A percentile compares a stretch with the other conserved stretches of the same genome.
Evolutionary conservation across 2,329 filamentous ascomycete genomes (phyloP).

Genomic region (Aureobasidium pullulans): DNA sequence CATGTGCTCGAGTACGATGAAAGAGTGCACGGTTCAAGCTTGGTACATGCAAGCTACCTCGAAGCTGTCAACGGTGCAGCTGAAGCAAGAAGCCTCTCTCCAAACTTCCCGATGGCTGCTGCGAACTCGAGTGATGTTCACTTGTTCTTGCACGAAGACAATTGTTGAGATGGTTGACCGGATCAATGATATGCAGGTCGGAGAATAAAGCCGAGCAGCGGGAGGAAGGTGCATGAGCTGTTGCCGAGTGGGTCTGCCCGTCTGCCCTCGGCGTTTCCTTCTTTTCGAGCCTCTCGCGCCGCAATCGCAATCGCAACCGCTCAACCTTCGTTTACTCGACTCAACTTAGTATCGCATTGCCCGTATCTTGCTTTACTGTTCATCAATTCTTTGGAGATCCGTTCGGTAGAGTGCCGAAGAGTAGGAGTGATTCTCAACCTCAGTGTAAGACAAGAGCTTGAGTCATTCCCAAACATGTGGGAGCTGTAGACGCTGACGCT

Average conservation of each 20-base stretch:
- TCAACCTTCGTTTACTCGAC: background rate
- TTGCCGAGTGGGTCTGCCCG: constrained; percentile 2
- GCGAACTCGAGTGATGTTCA: background rate
- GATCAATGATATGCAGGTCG: background rate
- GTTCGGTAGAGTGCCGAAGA: background rate
- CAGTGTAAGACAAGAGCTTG: constrained; percentile 1
- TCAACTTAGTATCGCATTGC: constrained; percentile 5
- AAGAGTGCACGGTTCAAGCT: background rate
- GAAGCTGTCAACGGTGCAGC: background rate
- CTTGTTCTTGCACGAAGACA: background rate
- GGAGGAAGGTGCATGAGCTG: background rate
- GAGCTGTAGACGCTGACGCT: constrained; percentile 8
- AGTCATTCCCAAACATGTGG: background rate
- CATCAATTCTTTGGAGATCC: background rate
- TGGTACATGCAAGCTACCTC: background rate
- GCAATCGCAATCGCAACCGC: background rate
- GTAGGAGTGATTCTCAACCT: background rate
- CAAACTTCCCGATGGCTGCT: background rate
- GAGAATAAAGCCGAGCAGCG: background rate
- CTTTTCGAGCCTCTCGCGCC: constrained; percentile 4
- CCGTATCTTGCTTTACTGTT: background rate
- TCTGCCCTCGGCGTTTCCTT: constrained; percentile 10
- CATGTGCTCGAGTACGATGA: background rate
- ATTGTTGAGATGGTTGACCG: background rate
- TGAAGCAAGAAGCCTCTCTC: background rate